These are phyloP conservation scores for Hemileccinum rubropunctum DNA, from an alignment of 768 basidiomycete species.

Conservation along the genomic window DNA sequence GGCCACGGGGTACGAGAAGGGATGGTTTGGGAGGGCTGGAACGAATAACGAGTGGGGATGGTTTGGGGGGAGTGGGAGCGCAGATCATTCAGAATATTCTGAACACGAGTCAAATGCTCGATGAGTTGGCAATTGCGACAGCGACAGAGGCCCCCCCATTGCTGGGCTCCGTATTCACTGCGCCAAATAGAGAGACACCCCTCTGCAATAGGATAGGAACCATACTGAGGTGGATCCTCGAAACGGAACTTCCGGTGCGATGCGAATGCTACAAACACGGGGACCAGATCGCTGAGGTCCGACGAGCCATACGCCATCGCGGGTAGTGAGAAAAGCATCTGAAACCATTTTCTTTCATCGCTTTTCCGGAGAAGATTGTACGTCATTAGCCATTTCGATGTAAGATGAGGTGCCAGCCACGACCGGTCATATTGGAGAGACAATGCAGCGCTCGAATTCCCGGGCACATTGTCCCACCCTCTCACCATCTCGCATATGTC, in stretches of 20 bases:
- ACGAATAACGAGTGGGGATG: neutral
- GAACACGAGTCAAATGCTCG: constrained; percentile 11
- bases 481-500: neutral
- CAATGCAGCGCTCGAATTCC: neutral
- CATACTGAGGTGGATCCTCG: constrained; percentile 1
- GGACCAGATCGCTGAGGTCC: constrained; percentile 11
- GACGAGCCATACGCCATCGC: constrained; percentile 29
- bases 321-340: constrained; percentile 28
- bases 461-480: neutral
- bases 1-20: neutral
- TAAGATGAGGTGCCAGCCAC: constrained; percentile 25
- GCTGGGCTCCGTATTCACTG: too few relatives aligned
- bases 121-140: constrained; percentile 10
- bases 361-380: constrained; percentile 23
- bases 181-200: too few relatives aligned
- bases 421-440: constrained; percentile 10
- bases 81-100: constrained; percentile 5
- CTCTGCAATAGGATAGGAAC: constrained; percentile 5
- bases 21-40: neutral
- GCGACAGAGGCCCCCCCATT: too few relatives aligned
- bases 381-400: constrained; percentile 23
- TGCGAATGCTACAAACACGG: constrained; percentile 31
- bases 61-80: neutral
- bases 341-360: neutral
- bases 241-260: constrained; percentile 5